Conservation (phyloP, 805 yeast genomes). For the Candida andamanensis region DNA sequence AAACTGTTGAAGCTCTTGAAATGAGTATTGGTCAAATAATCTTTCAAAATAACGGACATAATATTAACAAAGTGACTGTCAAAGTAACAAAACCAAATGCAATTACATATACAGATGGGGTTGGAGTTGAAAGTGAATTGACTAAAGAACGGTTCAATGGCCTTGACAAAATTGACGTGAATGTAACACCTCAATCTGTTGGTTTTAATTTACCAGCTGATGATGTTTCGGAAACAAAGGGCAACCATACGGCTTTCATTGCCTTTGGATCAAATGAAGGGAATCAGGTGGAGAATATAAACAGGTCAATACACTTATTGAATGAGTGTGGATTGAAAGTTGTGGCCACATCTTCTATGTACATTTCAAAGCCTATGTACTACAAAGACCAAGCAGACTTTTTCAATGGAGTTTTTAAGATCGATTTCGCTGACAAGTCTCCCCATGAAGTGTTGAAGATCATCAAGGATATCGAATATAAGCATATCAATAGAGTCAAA, state of each 20-base stretch:
- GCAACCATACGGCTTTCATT: constrained; percentile 54
- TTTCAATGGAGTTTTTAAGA: constrained; percentile 73
- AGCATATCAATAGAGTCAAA: constrained; percentile 65
- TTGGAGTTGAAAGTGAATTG: constrained; percentile 74
- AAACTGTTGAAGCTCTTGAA: constrained; percentile 91
- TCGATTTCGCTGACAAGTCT: constrained; percentile 47
- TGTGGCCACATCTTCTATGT: constrained; percentile 65
- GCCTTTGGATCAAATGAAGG: constrained; percentile 93
- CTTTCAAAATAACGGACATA: constrained; percentile 32
- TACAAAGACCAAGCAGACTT: constrained; percentile 73
- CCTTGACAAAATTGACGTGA: constrained; percentile 6
- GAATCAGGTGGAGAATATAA: constrained; percentile 58
- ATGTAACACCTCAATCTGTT: constrained; percentile 6
- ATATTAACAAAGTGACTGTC: constrained; percentile 42
- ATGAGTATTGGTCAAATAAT: constrained; percentile 61
- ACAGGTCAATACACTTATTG: constrained; percentile 47
- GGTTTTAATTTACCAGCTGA: constrained; percentile 31
- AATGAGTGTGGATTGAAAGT: constrained; percentile 40
- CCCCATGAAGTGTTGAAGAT: constrained; percentile 62
- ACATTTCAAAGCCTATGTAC: constrained; percentile 92
- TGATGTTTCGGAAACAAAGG: constrained; percentile 2
- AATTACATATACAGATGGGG: constrained; percentile 78
- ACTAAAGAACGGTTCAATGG: constrained; percentile 34
- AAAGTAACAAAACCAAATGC: constrained; percentile 85
- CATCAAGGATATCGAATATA: constrained; percentile 75